Evolutionary conservation across 352 stramenopile species (phyloP), one percentile per base, ranked within the genome.

Genomic region (Pythium phragmiticola): DNA sequence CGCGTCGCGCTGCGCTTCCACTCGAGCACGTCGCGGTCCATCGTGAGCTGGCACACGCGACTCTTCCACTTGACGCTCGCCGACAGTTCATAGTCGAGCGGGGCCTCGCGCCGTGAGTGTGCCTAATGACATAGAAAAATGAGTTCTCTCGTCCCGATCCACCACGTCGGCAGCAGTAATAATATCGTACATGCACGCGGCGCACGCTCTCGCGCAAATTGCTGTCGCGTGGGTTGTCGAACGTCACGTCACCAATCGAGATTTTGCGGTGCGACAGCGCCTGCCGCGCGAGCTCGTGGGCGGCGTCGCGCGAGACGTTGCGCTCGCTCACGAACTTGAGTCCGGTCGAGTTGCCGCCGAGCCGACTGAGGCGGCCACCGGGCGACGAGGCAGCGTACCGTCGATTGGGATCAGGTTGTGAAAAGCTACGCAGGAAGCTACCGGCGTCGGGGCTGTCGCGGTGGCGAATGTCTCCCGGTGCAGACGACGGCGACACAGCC

Each of bases 131-230:
- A 12, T 62, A 30, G 7, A 47, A 23, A 45, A 14, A 56, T 53
- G 17, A 55, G 30, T 48, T 17, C 21, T 13, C 7, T 30, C 3
- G 26, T 30, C 4, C 4, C 26, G 26, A 30, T 3, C 26, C 26
- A 30, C 26, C 2, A 30, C 26, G 26, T 30, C 2, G 26, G 3
- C 26, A 30, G 26, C 4, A 30, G 26, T 30, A 30, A 30, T 30
- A 30, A 36, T 33, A 7, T 47, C 51, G 16, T 57, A 84, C 77
- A 41, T 87, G 87, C 12, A 94, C 78, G 26, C 81, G 81, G n/a
- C 85, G 85, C 56, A 94, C 88, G 43, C 84, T 92, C 55, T 92
- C 85, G 17, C 85, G 78, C 55, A 92, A 50, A 48, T 75, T 80
- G 26, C 72, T 70, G 14, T 90, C 84, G 33, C 73, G 69, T 11